A percentile compares a stretch with the other conserved stretches of the same genome.
phyloP scores from a whole-genome alignment of 140 eudicot species.

The Oenanthe javanica region DNA sequence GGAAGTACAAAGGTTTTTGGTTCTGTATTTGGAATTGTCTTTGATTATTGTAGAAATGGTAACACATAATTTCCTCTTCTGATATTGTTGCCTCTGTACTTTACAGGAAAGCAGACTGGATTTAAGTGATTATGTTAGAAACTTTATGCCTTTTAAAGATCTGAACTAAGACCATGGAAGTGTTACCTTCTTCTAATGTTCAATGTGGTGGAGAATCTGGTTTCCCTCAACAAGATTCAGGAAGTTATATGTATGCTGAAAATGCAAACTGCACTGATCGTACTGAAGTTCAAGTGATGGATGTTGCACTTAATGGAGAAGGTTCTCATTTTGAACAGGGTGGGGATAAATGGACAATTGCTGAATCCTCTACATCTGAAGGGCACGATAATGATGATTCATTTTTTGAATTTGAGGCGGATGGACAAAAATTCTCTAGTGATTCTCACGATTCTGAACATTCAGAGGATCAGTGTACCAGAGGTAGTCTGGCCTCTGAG shows the following conservation, averaged over 20 bases:
- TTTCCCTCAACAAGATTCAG: constrained; percentile 45
- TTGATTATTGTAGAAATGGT: not conserved
- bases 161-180: constrained; percentile 50
- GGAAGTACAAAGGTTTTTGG: not conserved
- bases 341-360: constrained; percentile 28
- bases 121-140: constrained; percentile 16
- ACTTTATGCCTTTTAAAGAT: constrained; percentile 23
- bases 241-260: constrained; percentile 37
- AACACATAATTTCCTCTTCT: not conserved
- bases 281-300: constrained; percentile 28
- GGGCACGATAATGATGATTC: constrained; percentile 34
- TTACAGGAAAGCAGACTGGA: constrained; percentile 13
- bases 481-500: constrained; percentile 23
- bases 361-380: constrained; percentile 32
- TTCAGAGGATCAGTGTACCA: constrained; percentile 25
- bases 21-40: not conserved
- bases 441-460: constrained; percentile 56
- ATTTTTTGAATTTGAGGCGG: constrained; percentile 28
- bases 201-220: constrained; percentile 48
- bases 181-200: constrained; percentile 50
- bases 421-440: constrained; percentile 37
- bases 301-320: constrained; percentile 31
- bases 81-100: not conserved
- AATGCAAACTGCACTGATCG: constrained; percentile 32
- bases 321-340: constrained; percentile 39